These are phyloP conservation scores for Gleditsia sinensis DNA, from an alignment of 306 rosid genomes.

Conservation along the genomic window DNA sequence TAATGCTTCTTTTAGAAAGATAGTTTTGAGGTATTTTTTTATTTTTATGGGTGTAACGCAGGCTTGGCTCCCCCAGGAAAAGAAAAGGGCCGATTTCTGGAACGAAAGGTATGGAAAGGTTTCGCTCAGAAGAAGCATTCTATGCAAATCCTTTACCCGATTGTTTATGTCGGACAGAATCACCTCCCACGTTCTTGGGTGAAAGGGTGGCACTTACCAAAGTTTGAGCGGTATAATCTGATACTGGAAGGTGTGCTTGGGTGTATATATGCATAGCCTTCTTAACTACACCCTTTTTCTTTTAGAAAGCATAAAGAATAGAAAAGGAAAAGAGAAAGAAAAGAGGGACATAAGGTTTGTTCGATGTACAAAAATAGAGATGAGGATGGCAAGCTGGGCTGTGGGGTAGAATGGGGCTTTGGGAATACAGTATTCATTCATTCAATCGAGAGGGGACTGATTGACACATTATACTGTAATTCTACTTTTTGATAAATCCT, in stretches of 20 bases:
- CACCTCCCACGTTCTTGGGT: conserved; percentile 32
- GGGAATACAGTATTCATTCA: conserved; percentile 36
- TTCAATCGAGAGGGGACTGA: conserved; percentile 20
- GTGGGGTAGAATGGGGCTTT: too few relatives aligned
- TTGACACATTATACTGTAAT: conserved; percentile 1
- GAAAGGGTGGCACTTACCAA: conserved; percentile 21
- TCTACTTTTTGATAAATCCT: conserved; percentile 20
- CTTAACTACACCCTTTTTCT: neutral
- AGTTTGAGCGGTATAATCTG: too few relatives aligned
- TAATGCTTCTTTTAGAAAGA: too few relatives aligned
- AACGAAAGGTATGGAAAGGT: conserved; percentile 83
- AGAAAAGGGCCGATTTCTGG: conserved; percentile 93
- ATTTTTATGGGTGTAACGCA: conserved; percentile 35
- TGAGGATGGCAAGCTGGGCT: conserved; percentile 30
- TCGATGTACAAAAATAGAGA: conserved; percentile 30
- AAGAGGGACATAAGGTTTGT: conserved; percentile 4
- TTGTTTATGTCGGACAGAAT: conserved; percentile 72
- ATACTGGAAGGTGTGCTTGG: too few relatives aligned
- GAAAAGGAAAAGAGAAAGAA: neutral
- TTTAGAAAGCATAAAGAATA: neutral
- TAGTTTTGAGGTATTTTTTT: neutral
- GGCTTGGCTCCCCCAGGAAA: conserved; percentile 83
- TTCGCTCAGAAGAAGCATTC: conserved; percentile 93
- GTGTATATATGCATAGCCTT: conserved; percentile 39
- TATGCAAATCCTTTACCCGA: conserved; percentile 88